phyloP scores from a whole-genome alignment of 148 eudicot species.

The Rhododendron kiyosumense region DNA sequence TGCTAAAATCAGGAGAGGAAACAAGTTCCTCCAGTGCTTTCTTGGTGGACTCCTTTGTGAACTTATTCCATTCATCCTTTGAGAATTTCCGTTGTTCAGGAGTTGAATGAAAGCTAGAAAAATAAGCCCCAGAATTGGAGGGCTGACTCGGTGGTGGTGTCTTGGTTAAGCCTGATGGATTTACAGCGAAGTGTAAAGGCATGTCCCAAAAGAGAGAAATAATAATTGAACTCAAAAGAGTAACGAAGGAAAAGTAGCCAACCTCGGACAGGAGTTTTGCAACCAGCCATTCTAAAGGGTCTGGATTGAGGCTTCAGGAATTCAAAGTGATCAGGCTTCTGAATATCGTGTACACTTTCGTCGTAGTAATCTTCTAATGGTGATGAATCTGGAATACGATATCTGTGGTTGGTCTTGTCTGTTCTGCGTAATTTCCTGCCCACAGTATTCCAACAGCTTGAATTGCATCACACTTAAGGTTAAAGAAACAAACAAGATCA shows the following conservation, averaged over 20 bases:
- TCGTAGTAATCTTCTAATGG: conserved; percentile 20
- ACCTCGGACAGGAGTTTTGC: conserved; percentile 32
- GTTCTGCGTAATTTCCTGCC: conserved; percentile 44
- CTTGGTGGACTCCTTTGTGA: conserved; percentile 73
- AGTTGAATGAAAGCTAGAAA: conserved; percentile 67
- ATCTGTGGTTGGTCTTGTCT: conserved; percentile 23
- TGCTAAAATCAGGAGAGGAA: conserved; percentile 82
- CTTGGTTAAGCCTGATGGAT: conserved; percentile 32
- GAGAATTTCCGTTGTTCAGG: conserved; percentile 52
- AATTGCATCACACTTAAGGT: not conserved
- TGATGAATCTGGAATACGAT: conserved; percentile 28
- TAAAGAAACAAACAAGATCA: not conserved
- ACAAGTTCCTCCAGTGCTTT: conserved; percentile 79
- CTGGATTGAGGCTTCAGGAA: conserved; percentile 27
- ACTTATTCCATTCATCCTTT: conserved; percentile 65
- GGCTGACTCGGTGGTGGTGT: conserved; percentile 19
- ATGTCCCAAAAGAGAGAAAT: not conserved
- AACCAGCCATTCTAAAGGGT: conserved; percentile 18
- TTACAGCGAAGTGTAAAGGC: conserved; percentile 4
- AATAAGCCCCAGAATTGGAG: conserved; percentile 51
- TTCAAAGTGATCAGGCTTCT: conserved; percentile 22
- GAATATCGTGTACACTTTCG: conserved; percentile 18
- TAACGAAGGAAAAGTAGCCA: conserved; percentile 11
- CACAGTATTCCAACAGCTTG: not conserved
- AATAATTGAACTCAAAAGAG: not conserved